A percentile compares a stretch with the other conserved stretches of the same genome.
phyloP scores from a whole-genome alignment of 2,329 filamentous ascomycete genomes.

The Colletotrichum cuscutae region DNA sequence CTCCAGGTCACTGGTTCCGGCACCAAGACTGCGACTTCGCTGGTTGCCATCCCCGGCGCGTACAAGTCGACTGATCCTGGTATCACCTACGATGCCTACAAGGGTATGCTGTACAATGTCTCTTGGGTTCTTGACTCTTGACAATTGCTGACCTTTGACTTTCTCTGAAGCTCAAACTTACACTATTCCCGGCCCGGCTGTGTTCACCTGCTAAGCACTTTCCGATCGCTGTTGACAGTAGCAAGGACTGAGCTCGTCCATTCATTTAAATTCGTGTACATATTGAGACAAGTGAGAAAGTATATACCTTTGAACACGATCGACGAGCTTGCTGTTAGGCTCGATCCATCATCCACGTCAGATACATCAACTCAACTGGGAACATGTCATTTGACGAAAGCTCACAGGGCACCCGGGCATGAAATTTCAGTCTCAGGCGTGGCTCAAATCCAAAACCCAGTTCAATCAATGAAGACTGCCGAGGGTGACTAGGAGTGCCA shows the following conservation, averaged over 20 bases:
- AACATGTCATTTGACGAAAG: no score
- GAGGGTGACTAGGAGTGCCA: no score
- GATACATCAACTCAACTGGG: no score
- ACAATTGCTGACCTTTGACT: constrained; percentile 46
- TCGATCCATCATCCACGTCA: not conserved
- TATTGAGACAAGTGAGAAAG: not conserved
- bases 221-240: not conserved
- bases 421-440: no score
- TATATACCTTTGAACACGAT: not conserved
- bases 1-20: constrained; percentile 63
- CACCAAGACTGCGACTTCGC: constrained; percentile 49
- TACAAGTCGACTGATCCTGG: constrained; percentile 61
- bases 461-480: no score
- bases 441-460: no score
- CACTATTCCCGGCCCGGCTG: constrained; percentile 57
- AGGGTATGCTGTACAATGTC: constrained; percentile 45
- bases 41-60: constrained; percentile 64
- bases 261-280: not conserved
- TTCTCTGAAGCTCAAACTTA: constrained; percentile 44
- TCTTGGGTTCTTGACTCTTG: constrained; percentile 56
- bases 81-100: constrained; percentile 63
- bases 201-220: constrained; percentile 55
- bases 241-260: no score
- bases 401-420: no score
- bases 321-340: not conserved